Evolutionary conservation across 495 filamentous ascomycete species (phyloP), one percentile per base, ranked within the genome.

Genomic region (Geoglossum glabrum): DNA sequence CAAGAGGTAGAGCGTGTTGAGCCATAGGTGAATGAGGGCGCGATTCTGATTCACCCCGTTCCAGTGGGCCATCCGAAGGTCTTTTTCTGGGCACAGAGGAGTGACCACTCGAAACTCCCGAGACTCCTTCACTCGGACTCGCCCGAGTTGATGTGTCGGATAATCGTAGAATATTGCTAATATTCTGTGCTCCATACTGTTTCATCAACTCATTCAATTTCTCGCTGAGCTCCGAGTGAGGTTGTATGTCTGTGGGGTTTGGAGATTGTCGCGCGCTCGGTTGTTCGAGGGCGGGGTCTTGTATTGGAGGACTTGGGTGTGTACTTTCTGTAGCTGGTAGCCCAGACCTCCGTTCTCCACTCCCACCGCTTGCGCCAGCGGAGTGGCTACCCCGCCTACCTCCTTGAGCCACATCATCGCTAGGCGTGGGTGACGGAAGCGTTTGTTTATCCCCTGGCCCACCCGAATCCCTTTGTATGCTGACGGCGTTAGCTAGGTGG

Each of bases 381-480:
- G n/a, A 13, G 0, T 4, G 19, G 11, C 25, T 28, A 36, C 13
- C 26, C 5, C 15, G 34, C 19, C 21, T 10, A 10, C 0, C 54
- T 36, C 28, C 65, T 31, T 72, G 73, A 60, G 72, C 77, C 21
- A 70, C 70, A 54, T 77, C 77, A 59, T 78, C 73, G 64, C 74
- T 81, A 3, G 76, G 73, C 19, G 76, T 71, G 43, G 79, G 78
- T 15, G 79, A 80, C 0, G 73, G 79, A 45, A 79, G 69, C 26
- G 76, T 60, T 17, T 23, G 13, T n/a, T 34, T 19, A 59, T 31
- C 40, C 11, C 40, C 36, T 31, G 6, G 11, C 3, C 54, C 17
- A 23, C 9, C 19, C 7, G 28, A 45, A 33, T 26, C 23, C 54
- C n/a, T 38, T 15, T 26, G 31, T 56, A 45, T 56, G 13, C 54